These are phyloP conservation scores for Trichophyton schoenleinii DNA, from an alignment of 2,329 filamentous ascomycete species.

Conservation along the genomic window DNA sequence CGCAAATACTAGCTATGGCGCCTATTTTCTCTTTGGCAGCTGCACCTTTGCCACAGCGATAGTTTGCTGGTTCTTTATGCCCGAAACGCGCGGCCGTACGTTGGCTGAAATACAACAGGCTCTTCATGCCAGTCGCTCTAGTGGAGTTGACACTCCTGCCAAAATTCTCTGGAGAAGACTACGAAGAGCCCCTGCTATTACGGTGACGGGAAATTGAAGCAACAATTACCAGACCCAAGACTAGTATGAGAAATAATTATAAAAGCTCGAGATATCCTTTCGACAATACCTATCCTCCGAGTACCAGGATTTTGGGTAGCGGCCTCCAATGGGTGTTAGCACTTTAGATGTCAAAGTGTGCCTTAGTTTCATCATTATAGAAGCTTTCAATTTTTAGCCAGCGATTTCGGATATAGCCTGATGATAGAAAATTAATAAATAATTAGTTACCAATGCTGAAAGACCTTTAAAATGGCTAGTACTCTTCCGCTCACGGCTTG, in stretches of 20 bases:
- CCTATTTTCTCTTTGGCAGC: conserved; percentile 37
- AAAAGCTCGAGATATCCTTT: background rate
- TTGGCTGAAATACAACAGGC: conserved; percentile 41
- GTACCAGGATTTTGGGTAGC: background rate
- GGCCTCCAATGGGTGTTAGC: no score
- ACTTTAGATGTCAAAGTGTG: no score
- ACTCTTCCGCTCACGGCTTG: no score
- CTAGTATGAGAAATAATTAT: no score
- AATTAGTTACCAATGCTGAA: no score
- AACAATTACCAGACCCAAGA: background rate
- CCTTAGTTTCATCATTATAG: no score
- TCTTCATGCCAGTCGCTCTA: conserved; percentile 19
- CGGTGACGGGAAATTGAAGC: background rate
- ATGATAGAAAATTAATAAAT: no score
- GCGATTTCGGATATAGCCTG: no score
- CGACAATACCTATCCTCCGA: background rate
- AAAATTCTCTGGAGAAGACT: background rate
- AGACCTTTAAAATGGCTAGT: no score
- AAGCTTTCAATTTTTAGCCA: no score
- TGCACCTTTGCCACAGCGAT: conserved; percentile 28
- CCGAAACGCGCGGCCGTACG: conserved; percentile 37
- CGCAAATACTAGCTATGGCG: conserved; percentile 31
- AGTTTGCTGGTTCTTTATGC: conserved; percentile 36
- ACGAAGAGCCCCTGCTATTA: background rate
- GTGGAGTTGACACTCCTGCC: background rate